These are phyloP conservation scores for Bruguiera gymnorhiza DNA, from an alignment of 345 rosid genomes.

Conservation along the genomic window DNA sequence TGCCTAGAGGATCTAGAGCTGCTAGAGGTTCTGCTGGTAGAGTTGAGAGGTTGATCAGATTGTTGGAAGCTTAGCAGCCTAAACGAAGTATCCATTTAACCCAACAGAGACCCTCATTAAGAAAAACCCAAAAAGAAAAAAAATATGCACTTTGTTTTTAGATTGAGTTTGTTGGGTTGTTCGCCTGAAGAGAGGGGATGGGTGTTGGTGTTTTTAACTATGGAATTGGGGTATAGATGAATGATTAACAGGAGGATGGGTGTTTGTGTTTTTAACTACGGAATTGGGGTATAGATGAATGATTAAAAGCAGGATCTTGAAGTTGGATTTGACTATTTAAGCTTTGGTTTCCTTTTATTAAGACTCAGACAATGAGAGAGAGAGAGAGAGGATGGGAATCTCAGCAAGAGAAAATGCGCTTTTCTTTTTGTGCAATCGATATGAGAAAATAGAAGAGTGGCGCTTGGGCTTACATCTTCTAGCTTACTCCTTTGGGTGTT, in stretches of 20 bases:
- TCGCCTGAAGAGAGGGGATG: neutral
- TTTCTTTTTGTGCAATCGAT: constrained; percentile 45
- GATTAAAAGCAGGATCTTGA: constrained; percentile 37
- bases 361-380: constrained; percentile 11
- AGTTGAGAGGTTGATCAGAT: constrained; percentile 78
- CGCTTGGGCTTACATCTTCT: constrained; percentile 21
- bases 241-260: constrained; percentile 23
- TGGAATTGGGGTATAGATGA: constrained; percentile 14
- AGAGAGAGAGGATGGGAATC: constrained; percentile 12
- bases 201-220: constrained; percentile 35
- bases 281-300: constrained; percentile 15
- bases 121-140: neutral
- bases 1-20: constrained; percentile 76
- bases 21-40: constrained; percentile 70
- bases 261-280: constrained; percentile 34
- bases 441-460: constrained; percentile 25
- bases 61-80: constrained; percentile 73
- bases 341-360: constrained; percentile 14
- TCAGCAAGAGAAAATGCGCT: constrained; percentile 13
- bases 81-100: constrained; percentile 91
- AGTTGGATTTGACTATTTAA: constrained; percentile 28
- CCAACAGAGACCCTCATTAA: constrained; percentile 57
- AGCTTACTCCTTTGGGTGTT: too few species aligned
- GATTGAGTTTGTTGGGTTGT: neutral
- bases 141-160: neutral